Conservation (phyloP, 257 asterid species). For the Gentiana dahurica region DNA sequence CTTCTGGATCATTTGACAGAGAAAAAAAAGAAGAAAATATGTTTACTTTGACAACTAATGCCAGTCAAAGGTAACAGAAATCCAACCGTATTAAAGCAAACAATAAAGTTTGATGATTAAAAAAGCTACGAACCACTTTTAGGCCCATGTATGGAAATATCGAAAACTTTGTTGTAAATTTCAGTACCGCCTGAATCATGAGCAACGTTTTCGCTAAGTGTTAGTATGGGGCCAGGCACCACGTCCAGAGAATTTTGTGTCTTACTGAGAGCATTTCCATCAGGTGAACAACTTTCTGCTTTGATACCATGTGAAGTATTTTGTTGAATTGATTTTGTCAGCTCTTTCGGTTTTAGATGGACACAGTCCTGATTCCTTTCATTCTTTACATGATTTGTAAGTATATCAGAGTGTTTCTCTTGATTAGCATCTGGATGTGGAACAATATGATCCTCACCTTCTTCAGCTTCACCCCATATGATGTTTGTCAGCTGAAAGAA, state of each 20-base stretch:
- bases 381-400: constrained; percentile 37
- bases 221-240: constrained; percentile 33
- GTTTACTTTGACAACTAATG: background rate
- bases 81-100: background rate
- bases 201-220: constrained; percentile 27
- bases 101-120: background rate
- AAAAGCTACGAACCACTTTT: constrained; percentile 25
- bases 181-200: constrained; percentile 25
- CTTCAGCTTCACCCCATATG: constrained; percentile 71
- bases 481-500: constrained; percentile 61
- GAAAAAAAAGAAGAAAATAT: constrained; percentile 1
- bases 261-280: constrained; percentile 15
- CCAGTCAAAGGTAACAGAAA: too few relatives aligned
- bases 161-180: constrained; percentile 20
- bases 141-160: constrained; percentile 19
- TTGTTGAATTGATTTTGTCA: constrained; percentile 30
- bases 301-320: constrained; percentile 19
- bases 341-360: constrained; percentile 23
- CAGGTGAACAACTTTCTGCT: constrained; percentile 31
- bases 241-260: constrained; percentile 25
- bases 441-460: constrained; percentile 72
- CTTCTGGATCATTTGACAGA: constrained; percentile 25
- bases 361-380: constrained; percentile 35
- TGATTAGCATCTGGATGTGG: constrained; percentile 61
- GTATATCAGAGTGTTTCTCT: constrained; percentile 29